These are phyloP conservation scores for Solanum chmielewskii DNA, from an alignment of 257 asterid genomes.

Conservation along the genomic window DNA sequence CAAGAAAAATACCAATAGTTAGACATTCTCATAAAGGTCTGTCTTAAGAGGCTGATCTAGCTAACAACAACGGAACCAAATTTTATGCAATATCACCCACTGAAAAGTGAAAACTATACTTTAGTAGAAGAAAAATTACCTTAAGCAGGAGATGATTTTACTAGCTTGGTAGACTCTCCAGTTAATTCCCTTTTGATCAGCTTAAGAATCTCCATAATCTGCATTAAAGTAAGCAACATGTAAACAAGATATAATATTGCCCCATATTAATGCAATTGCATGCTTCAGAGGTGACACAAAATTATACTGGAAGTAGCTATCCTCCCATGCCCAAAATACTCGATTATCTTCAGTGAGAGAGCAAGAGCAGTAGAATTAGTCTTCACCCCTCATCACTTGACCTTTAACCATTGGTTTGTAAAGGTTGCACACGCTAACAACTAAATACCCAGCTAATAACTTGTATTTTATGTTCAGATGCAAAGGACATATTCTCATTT, in stretches of 20 bases:
- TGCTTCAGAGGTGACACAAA: not conserved
- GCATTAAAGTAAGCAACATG: slow-evolving; percentile 3
- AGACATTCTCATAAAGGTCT: not conserved
- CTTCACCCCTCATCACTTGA: not conserved
- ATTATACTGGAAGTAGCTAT: not conserved
- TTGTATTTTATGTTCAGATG: not conserved
- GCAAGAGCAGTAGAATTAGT: not conserved
- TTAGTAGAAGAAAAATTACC: slow-evolving; percentile 3
- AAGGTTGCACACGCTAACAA: not conserved
- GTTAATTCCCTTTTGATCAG: slow-evolving; percentile 74
- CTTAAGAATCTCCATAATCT: slow-evolving; percentile 73
- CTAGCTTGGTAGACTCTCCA: slow-evolving; percentile 48
- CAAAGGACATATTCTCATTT: not conserved
- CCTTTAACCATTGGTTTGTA: not conserved
- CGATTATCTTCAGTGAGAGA: not conserved
- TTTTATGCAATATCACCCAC: not conserved
- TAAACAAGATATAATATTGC: not conserved
- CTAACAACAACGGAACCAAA: not conserved
- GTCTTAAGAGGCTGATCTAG: not conserved
- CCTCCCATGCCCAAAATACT: not conserved
- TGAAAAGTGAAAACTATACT: not conserved
- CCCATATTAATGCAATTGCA: not conserved
- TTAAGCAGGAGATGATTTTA: slow-evolving; percentile 5
- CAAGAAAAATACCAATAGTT: not conserved
- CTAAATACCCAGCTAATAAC: not conserved